A percentile compares a stretch with the other conserved stretches of the same genome.
Evolutionary conservation across 2,329 filamentous ascomycete species (phyloP).

Genomic region (Coleophoma eucalyptorum): DNA sequence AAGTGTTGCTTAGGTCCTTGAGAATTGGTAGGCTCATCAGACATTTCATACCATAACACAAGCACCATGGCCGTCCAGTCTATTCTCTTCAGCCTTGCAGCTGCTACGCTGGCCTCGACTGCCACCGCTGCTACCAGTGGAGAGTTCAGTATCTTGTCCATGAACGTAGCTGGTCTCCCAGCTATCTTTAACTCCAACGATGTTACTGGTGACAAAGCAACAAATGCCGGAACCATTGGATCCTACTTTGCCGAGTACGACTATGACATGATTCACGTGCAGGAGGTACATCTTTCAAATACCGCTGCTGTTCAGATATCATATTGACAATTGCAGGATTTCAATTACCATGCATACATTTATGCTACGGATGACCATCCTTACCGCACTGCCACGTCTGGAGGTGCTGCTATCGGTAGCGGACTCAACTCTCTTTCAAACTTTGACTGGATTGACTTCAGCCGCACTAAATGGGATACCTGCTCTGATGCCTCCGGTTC

Average conservation of each 20-base stretch:
- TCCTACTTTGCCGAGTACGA: constrained; percentile 49
- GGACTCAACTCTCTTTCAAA: constrained; percentile 63
- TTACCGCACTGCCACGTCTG: constrained; percentile 59
- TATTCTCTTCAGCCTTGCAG: constrained; percentile 7
- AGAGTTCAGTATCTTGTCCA: constrained; percentile 48
- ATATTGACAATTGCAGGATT: constrained; percentile 36
- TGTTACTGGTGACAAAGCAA: constrained; percentile 56
- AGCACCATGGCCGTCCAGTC: background rate
- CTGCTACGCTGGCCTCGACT: constrained; percentile 5
- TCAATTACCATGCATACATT: constrained; percentile 63
- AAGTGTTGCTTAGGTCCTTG: too few relatives aligned
- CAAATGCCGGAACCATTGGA: constrained; percentile 54
- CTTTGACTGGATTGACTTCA: constrained; percentile 51
- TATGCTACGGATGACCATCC: constrained; percentile 57
- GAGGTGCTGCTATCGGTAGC: constrained; percentile 59
- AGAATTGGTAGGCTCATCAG: too few relatives aligned
- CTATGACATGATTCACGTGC: constrained; percentile 61
- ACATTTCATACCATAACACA: background rate
- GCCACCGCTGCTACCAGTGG: constrained; percentile 28
- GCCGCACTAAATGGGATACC: constrained; percentile 53
- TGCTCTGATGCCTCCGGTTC: constrained; percentile 51
- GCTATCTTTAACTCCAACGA: constrained; percentile 53
- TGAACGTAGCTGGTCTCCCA: constrained; percentile 60
- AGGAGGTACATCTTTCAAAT: constrained; percentile 45
- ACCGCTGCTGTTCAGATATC: background rate